These are phyloP conservation scores for Tremella fuciformis DNA, from an alignment of 768 basidiomycete genomes.

Conservation along the genomic window DNA sequence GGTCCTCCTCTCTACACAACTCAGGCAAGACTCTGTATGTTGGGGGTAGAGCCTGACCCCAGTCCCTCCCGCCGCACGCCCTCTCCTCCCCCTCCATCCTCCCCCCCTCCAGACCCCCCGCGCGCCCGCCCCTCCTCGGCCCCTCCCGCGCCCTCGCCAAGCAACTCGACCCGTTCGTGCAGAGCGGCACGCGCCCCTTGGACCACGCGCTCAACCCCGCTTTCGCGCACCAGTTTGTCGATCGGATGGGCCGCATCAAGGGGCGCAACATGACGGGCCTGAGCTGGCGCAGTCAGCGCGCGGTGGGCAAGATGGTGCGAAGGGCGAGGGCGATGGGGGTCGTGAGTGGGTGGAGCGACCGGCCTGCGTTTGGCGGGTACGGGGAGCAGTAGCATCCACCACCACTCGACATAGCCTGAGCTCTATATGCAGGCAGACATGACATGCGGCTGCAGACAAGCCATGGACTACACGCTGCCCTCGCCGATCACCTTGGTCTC, in stretches of 20 bases:
- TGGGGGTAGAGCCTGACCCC: no score
- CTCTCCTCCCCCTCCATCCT: no score
- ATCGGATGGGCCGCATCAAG: slow-evolving; percentile 61
- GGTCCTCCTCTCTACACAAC: no score
- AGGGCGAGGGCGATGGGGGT: slow-evolving; percentile 89
- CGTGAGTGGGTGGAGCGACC: slow-evolving; percentile 53
- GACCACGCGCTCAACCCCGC: slow-evolving; percentile 57
- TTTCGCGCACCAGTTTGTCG: slow-evolving; percentile 32
- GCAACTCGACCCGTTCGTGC: slow-evolving; percentile 65
- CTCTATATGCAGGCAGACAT: no score
- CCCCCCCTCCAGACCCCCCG: no score
- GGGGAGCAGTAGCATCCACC: no score
- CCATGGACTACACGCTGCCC: background rate
- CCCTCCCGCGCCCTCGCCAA: slow-evolving; percentile 61
- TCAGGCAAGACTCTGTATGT: no score
- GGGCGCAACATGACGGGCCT: slow-evolving; percentile 66
- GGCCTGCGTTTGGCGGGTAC: slow-evolving; percentile 25
- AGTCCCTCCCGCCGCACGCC: no score
- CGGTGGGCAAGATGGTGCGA: slow-evolving; percentile 77
- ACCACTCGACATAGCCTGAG: no score
- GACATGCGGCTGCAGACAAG: no score
- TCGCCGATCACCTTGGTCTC: slow-evolving; percentile 42
- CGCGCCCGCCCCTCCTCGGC: slow-evolving; percentile 56
- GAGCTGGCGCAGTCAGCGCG: slow-evolving; percentile 74
- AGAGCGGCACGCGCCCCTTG: slow-evolving; percentile 70